Conservation (phyloP, 1,284 basidiomycete species). For the Apiotrichum mycotoxinovorans region DNA sequence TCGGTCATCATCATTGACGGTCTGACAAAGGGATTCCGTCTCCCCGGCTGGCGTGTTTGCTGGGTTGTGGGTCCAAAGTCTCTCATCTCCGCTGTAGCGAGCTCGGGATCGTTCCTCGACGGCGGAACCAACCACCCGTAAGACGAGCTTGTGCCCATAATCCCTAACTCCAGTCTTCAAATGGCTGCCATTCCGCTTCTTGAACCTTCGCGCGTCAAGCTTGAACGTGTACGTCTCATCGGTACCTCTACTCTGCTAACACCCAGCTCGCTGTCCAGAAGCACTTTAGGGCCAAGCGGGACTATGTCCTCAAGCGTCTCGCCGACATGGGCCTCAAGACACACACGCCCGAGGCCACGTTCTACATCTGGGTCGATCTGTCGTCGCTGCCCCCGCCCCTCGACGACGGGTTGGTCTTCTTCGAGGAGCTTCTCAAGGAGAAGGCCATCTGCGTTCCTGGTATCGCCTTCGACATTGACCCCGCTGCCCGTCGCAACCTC, state of each 20-base stretch:
- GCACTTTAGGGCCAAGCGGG: constrained; percentile 86
- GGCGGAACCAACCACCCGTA: constrained; percentile 85
- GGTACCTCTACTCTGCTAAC: too few relatives aligned
- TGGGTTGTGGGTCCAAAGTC: constrained; percentile 96
- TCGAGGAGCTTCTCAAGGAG: constrained; percentile 81
- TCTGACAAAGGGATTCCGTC: constrained; percentile 74
- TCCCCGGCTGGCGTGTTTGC: constrained; percentile 89
- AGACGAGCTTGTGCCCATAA: constrained; percentile 34
- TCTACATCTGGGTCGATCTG: constrained; percentile 89
- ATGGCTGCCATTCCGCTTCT: constrained; percentile 77
- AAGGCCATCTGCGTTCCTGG: constrained; percentile 53
- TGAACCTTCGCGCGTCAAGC: constrained; percentile 62
- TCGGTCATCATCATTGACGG: constrained; percentile 83
- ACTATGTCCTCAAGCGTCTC: constrained; percentile 81
- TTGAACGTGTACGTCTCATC: constrained; percentile 53
- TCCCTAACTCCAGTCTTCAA: constrained; percentile 60
- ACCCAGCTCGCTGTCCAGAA: constrained; percentile 71
- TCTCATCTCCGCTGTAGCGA: constrained; percentile 76
- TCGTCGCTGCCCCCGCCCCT: constrained; percentile 70
- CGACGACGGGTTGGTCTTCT: constrained; percentile 88
- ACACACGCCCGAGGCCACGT: constrained; percentile 70
- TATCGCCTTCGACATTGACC: constrained; percentile 85
- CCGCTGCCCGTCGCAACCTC: constrained; percentile 67
- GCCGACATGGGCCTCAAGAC: constrained; percentile 70
- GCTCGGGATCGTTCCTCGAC: constrained; percentile 82